These are phyloP conservation scores for Debaryomyces tyrocola DNA, from an alignment of 805 yeast genomes.

Conservation along the genomic window DNA sequence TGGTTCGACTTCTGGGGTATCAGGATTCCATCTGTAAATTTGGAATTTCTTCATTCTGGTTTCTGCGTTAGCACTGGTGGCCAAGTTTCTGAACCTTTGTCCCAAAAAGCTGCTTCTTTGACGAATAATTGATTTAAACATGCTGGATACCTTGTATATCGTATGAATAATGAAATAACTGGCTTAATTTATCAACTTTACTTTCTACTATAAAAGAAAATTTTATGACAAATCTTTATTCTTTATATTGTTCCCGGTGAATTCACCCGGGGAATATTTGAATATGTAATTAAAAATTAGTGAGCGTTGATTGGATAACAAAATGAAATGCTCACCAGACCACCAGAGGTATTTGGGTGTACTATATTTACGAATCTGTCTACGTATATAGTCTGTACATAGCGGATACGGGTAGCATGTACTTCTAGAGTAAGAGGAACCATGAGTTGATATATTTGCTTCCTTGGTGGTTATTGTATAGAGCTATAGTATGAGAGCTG, in stretches of 20 bases:
- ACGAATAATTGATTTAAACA: conserved; percentile 22
- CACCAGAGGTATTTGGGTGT: no score
- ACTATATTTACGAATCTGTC: no score
- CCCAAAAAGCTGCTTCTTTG: conserved; percentile 8
- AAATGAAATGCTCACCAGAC: not conserved
- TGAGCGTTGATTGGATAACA: not conserved
- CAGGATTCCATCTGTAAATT: conserved; percentile 98
- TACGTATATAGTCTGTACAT: no score
- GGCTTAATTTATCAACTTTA: not conserved
- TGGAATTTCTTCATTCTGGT: conserved; percentile 77
- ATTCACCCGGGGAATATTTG: not conserved
- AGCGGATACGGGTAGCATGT: no score
- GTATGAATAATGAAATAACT: not conserved
- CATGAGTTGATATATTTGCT: no score
- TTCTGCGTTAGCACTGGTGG: conserved; percentile 52
- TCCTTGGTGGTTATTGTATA: no score
- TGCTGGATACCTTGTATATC: conserved; percentile 2
- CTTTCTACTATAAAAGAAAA: not conserved
- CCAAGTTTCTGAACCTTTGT: conserved; percentile 31
- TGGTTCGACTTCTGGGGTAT: conserved; percentile 91
- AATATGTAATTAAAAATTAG: not conserved
- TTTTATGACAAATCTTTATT: not conserved
- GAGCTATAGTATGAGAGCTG: no score
- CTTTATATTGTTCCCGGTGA: not conserved
- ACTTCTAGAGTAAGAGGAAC: no score